Evolutionary conservation across 2,329 filamentous ascomycete species (phyloP).

Genomic region (Verticillium nonalfalfae): DNA sequence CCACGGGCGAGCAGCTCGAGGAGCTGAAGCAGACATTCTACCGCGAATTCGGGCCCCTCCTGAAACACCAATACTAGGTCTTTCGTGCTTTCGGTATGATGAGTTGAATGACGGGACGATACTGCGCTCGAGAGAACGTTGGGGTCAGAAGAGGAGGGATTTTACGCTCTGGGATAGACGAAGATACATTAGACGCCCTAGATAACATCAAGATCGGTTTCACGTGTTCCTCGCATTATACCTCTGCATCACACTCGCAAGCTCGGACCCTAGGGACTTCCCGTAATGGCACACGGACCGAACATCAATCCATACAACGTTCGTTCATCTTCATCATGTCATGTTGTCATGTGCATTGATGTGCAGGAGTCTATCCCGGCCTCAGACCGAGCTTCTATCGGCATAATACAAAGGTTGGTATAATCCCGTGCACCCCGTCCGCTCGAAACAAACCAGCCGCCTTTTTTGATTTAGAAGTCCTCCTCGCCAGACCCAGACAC

Average conservation of each 20-base stretch:
- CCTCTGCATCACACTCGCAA: no score
- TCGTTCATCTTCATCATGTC: background rate
- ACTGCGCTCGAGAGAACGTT: background rate
- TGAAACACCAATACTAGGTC: conserved; percentile 26
- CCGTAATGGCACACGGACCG: background rate
- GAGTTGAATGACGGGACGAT: background rate
- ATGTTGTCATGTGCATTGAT: background rate
- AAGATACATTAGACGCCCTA: background rate
- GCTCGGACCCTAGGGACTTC: no score
- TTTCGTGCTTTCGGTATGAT: background rate
- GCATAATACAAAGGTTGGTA: conserved; percentile 14
- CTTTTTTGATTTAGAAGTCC: conserved; percentile 58
- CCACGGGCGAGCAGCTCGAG: conserved; percentile 37
- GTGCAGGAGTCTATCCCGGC: background rate
- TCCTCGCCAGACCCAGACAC: conserved; percentile 81
- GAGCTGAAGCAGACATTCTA: conserved; percentile 34
- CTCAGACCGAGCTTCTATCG: conserved; percentile 10
- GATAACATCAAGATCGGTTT: background rate
- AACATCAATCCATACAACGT: background rate
- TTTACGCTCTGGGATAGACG: no score
- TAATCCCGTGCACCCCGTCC: conserved; percentile 9
- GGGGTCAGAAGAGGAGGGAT: no score
- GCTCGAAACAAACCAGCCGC: background rate
- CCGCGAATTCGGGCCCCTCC: conserved; percentile 20
- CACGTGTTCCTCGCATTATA: background rate